Evolutionary conservation across 192 early-diverging fungal species (phyloP).

Genomic region (Coemansia aciculifera): DNA sequence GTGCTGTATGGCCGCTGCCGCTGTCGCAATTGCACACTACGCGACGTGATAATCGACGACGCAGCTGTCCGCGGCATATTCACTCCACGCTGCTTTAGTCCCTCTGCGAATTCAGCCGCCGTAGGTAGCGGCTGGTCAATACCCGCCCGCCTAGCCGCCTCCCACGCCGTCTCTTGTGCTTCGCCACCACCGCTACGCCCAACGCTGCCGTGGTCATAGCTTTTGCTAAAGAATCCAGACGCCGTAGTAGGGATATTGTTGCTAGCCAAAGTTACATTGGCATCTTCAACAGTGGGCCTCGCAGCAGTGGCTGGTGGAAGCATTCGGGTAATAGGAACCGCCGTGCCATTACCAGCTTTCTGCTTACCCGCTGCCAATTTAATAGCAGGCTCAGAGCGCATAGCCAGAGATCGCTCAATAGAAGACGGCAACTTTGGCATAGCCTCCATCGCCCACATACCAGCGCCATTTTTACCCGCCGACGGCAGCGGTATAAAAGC

Average conservation of each 20-base stretch:
- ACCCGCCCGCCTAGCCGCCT: slow-evolving; percentile 28
- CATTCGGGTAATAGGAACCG: slow-evolving; percentile 32
- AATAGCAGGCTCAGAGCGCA: slow-evolving; percentile 46
- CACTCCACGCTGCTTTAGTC: slow-evolving; percentile 36
- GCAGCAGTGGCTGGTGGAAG: slow-evolving; percentile 6
- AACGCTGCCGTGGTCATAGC: background rate
- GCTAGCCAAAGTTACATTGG: background rate
- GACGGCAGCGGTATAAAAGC: slow-evolving; percentile 35
- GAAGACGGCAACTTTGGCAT: slow-evolving; percentile 6
- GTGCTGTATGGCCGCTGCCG: slow-evolving; percentile 12
- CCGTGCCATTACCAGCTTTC: slow-evolving; percentile 6
- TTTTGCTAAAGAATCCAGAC: slow-evolving; percentile 2
- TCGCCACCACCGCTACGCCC: background rate
- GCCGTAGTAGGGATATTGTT: background rate
- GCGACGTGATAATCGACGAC: slow-evolving; percentile 22
- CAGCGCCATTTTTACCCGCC: background rate
- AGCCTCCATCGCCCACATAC: slow-evolving; percentile 1
- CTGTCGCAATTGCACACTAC: slow-evolving; percentile 2
- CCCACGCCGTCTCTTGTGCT: background rate
- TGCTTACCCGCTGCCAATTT: slow-evolving; percentile 17
- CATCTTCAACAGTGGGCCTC: background rate
- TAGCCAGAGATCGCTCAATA: slow-evolving; percentile 19
- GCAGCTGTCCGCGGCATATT: slow-evolving; percentile 21
- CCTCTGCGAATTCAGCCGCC: slow-evolving; percentile 20
- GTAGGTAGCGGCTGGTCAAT: slow-evolving; percentile 28